Base-by-base conservation (phyloP, 2,329 filamentous ascomycete species). In the Cryphonectria japonica region DNA sequence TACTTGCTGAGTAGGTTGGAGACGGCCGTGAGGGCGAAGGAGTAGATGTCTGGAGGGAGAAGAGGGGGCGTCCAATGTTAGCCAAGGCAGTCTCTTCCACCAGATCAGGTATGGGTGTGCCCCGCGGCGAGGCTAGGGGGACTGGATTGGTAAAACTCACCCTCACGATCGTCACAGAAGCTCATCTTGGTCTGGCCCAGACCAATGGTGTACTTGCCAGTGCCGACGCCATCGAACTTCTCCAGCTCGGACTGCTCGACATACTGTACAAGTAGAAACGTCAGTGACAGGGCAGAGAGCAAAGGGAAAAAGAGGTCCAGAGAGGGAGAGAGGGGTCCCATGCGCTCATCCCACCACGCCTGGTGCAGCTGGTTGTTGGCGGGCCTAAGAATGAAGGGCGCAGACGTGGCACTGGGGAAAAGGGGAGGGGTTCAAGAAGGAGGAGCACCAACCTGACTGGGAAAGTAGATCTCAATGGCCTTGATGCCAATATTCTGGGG, bases 401-500 rank as follows among this genome's bases (percentile, higher is more conserved):
- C 46, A n/a, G 46, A n/a, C 46, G 62, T 50, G 67, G n/a, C 54
- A 63, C 62, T 16, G n/a, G 29, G 63, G 50, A 19, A 8, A 26
- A 46, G 37, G 43, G 54, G 14, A 9, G 32, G 29, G n/a, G 34
- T 16, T 3, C 29, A 60, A 29, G 41, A 6, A 2, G 39, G n/a
- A 69, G 26, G 22, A 26, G 67, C 52, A 83, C 90, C 75, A 83
- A 95, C 93, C 90, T 95, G 93, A 82, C 87, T 92, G 75, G 93
- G 93, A 80, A 94, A 93, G 83, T 96, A 96, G 80, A 96, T 89
- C 82, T 96, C 93, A 83, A 96, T 93, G 91, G 92, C 93, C 86
- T 96, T 95, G 81, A 96, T 94, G 88, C 93, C 93, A 83, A 96
- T 91, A 85, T 95, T 95, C 83, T 94, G 90, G 75, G 93, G 92